Conservation (phyloP, 2,329 filamentous ascomycete species). For the Exophiala spinifera region DNA sequence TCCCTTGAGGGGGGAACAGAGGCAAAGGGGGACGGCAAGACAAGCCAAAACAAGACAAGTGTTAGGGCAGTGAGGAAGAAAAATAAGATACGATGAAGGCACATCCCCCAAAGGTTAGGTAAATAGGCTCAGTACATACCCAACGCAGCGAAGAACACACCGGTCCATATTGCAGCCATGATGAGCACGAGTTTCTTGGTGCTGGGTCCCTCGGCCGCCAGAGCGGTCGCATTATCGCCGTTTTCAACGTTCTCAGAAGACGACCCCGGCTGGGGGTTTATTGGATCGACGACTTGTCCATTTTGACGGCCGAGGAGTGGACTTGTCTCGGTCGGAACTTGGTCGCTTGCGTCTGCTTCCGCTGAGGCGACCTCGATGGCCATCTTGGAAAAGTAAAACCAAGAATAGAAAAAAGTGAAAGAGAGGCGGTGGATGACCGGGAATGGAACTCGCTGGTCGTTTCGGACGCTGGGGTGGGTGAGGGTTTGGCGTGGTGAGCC, state of each 20-base stretch:
- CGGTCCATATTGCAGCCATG: slow-evolving; percentile 51
- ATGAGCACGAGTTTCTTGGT: slow-evolving; percentile 48
- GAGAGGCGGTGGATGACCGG: no score
- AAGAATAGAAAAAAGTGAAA: no score
- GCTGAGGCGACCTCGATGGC: neutral
- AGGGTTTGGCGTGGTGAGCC: no score
- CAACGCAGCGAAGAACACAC: slow-evolving; percentile 56
- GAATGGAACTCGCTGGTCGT: no score
- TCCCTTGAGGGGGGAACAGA: no score
- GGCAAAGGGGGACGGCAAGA: no score
- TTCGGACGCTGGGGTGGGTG: no score
- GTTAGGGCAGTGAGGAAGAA: no score
- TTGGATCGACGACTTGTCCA: slow-evolving; percentile 5
- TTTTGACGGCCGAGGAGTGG: slow-evolving; percentile 17
- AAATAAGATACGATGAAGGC: no score
- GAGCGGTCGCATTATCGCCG: neutral
- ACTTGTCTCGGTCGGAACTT: slow-evolving; percentile 17
- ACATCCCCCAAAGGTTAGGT: no score
- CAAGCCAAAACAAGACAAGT: neutral
- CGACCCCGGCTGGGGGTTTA: slow-evolving; percentile 5
- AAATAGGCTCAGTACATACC: slow-evolving; percentile 36
- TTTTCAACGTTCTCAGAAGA: no score
- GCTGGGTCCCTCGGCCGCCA: slow-evolving; percentile 44
- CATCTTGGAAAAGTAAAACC: no score
- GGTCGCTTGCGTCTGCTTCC: neutral